Base-by-base conservation (phyloP, 2,329 filamentous ascomycete genomes). In the Cercospora sp. region DNA sequence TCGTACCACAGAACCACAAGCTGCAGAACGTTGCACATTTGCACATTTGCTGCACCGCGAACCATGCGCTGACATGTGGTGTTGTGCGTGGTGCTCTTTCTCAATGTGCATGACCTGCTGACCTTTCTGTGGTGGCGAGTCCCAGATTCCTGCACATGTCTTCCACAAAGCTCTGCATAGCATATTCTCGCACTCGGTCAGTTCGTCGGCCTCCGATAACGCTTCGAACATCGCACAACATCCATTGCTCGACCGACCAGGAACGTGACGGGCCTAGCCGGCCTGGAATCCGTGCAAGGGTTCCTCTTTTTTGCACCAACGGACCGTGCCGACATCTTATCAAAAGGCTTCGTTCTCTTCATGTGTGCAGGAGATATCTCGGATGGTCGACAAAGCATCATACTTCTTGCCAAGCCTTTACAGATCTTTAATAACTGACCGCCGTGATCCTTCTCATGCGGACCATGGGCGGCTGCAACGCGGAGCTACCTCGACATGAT, bases 241-340 rank as follows among this genome's bases (percentile, higher is more conserved):
- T 30, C 53, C 53, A 28, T 28, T 28, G n/a, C 53, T 28, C 6
- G 10, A 57, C 53, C 3, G 30, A 28, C 20, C 23, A 28, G 23
- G 23, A 16, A 28, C 53, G 18, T 1, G 20, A 23, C 42, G 42
- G 42, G 20, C 20, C 42, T 48, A 1, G 53, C 48, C 53, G 28
- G 53, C 26, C 53, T 16, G 23, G 9, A 31, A 57, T 57, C 53
- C 7, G 53, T 30, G 23, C 53, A 57, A 31, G 23, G 53, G 26
- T 31, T 23, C 8, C 42, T 48, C 18, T 12, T 23, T 13, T 13
- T 23, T 13, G 7, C 28, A 31, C 13, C 53, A 30, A 26, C 68
- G 68, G 65, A 58, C 63, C 66, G 66, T 36, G 60, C 69, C 66
- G 67, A 26, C 53, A 65, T 45, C 59, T 63, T 65, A 64, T 69